Conservation (phyloP, 108 stramenopile species). For the Stephanodiscus triporus region DNA sequence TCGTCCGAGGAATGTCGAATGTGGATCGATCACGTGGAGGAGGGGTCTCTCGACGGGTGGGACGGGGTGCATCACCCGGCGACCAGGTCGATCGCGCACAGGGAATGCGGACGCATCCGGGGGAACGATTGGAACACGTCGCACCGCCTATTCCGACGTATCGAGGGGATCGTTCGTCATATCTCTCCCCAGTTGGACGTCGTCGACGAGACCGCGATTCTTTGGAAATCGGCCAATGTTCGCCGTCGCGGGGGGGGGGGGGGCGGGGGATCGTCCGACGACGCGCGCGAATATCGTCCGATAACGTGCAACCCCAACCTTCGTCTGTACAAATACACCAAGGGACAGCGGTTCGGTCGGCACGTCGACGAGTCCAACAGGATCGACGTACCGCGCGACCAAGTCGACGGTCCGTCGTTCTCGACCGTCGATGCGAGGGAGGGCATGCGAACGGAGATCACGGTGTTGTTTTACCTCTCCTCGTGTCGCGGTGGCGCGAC, state of each 20-base stretch:
- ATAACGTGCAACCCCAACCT: conserved; percentile 87
- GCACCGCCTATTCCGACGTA: conserved; percentile 51
- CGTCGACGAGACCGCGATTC: conserved; percentile 32
- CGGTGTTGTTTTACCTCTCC: conserved; percentile 86
- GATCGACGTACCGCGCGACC: conserved; percentile 22
- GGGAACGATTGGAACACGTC: conserved; percentile 53
- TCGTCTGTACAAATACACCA: conserved; percentile 81
- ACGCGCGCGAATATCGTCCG: conserved; percentile 46
- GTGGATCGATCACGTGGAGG: conserved; percentile 82
- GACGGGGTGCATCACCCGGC: conserved; percentile 64
- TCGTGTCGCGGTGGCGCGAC: conserved; percentile 74
- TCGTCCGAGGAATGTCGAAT: conserved; percentile 72
- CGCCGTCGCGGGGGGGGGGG: conserved; percentile 17
- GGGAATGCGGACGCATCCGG: conserved; percentile 71
- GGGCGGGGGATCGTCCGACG: conserved; percentile 23
- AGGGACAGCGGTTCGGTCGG: conserved; percentile 85
- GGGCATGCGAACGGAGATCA: conserved; percentile 72
- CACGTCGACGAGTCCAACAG: conserved; percentile 79
- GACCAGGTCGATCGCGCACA: conserved; percentile 73
- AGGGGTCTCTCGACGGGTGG: conserved; percentile 27
- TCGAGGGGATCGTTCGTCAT: conserved; percentile 23
- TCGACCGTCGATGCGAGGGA: conserved; percentile 11
- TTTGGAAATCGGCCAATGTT: background rate
- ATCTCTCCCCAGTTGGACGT: conserved; percentile 36
- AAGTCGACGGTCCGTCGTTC: conserved; percentile 1